Evolutionary conservation across 441 rosid species (phyloP), one percentile per base, ranked within the genome.

Genomic region (Brassica balearica): DNA sequence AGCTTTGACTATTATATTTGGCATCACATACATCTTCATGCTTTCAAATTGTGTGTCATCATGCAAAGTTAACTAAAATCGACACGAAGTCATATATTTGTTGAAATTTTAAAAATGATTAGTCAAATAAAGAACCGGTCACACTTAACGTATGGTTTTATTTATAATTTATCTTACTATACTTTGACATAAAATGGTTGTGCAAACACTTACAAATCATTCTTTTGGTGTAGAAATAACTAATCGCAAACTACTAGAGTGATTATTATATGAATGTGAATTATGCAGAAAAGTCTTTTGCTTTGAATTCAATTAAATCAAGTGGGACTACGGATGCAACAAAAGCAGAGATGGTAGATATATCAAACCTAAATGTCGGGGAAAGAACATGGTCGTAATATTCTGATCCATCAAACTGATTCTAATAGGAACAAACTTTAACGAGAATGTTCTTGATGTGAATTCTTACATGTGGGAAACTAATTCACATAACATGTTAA

Each of bases 271-370:
- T 20, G 56, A 74, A 32, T 19, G 69, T 32, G 77, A 48, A 29
- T 48, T 63, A 73, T 19, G 20, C 46, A 29, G 22, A 48, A 63
- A 61, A 27, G 69, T 73, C 62, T 6, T 73, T 64, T 64, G 63
- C 77, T 64, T 73, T 73, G 63, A 32, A 51, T 63, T 19, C 51
- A 73, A 29, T 51, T 73, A 48, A 63, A 29, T 51, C 53, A 64
- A 48, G 70, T 73, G 77, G 63, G 77, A 48, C 77, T 63, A 29
- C 22, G 14, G 62, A 12, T 48, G 60, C 29, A 72, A 72, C 46
- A 72, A 72, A 62, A 62, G 20, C 29, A 58, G n/a, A 58, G 22
- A 27, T 14, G 75, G 19, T 71, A 58, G 20, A 48, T 46, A 62
- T 72, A 63, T 48, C 48, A 63, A 46, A 65, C 51, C 63, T 56